Evolutionary conservation across 345 rosid species (phyloP).

Genomic region (Lenwebbia sp.): DNA sequence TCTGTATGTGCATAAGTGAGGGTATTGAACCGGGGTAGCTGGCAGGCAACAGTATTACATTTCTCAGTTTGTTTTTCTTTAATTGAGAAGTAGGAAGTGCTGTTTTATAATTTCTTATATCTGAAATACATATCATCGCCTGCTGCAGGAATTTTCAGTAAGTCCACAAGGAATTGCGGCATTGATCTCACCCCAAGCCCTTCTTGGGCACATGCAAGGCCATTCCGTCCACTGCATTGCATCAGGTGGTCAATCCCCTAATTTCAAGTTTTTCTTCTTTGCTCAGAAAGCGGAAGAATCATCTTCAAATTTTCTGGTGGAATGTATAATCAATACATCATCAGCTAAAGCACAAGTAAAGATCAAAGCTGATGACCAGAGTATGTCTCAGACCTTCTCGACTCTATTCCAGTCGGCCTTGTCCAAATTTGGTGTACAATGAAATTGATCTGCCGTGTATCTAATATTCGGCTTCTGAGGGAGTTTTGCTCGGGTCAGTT

Average conservation of each 20-base stretch:
- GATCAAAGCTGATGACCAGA: constrained; percentile 83
- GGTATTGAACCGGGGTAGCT: neutral
- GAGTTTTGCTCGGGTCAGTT: neutral
- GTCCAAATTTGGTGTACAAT: constrained; percentile 45
- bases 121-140: neutral
- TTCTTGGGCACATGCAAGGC: constrained; percentile 76
- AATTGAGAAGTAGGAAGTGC: neutral
- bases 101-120: neutral
- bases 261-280: constrained; percentile 90
- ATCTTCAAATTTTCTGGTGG: constrained; percentile 51
- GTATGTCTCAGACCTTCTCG: constrained; percentile 48
- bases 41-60: neutral
- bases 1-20: neutral
- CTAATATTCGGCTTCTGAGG: neutral
- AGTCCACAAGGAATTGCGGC: constrained; percentile 67
- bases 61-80: neutral
- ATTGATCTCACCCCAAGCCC: constrained; percentile 62
- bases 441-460: constrained; percentile 2
- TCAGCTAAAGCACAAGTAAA: constrained; percentile 63
- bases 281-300: constrained; percentile 79
- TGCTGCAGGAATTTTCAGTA: constrained; percentile 47
- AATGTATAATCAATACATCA: constrained; percentile 78
- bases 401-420: constrained; percentile 49
- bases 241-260: constrained; percentile 86
- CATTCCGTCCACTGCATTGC: constrained; percentile 87